Evolutionary conservation across 371 early-diverging fungal genomes (phyloP).

Genomic region (Mucor mucedo): DNA sequence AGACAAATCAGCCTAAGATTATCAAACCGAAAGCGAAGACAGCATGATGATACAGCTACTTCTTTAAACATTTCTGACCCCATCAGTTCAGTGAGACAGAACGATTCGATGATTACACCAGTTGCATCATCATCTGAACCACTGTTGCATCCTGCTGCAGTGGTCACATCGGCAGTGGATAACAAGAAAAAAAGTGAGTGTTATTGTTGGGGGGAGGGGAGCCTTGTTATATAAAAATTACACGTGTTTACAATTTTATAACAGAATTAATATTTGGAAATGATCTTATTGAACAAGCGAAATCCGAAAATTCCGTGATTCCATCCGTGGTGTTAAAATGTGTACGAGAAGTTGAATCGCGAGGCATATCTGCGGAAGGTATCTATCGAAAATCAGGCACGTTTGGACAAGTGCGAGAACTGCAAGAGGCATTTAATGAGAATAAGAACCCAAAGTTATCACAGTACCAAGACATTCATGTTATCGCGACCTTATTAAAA

Average conservation of each 20-base stretch:
- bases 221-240: too few relatives aligned
- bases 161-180: conserved; percentile 4
- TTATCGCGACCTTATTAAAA: conserved; percentile 89
- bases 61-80: conserved; percentile 10
- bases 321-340: conserved; percentile 23
- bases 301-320: conserved; percentile 17
- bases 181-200: conserved; percentile 14
- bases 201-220: too few relatives aligned
- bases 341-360: conserved; percentile 24
- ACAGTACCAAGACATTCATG: conserved; percentile 65
- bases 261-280: conserved; percentile 26
- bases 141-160: conserved; percentile 26
- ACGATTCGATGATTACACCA: neutral
- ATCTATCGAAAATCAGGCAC: conserved; percentile 92
- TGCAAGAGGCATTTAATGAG: conserved; percentile 57
- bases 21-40: conserved; percentile 23
- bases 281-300: conserved; percentile 26
- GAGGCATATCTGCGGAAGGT: conserved; percentile 55
- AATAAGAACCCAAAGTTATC: conserved; percentile 46
- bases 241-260: too few relatives aligned
- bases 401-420: conserved; percentile 70
- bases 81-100: neutral
- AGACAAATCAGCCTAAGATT: conserved; percentile 27
- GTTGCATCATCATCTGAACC: conserved; percentile 13
- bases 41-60: conserved; percentile 9